Conservation (phyloP, 2,329 filamentous ascomycete species). For the Diaporthe sp. region DNA sequence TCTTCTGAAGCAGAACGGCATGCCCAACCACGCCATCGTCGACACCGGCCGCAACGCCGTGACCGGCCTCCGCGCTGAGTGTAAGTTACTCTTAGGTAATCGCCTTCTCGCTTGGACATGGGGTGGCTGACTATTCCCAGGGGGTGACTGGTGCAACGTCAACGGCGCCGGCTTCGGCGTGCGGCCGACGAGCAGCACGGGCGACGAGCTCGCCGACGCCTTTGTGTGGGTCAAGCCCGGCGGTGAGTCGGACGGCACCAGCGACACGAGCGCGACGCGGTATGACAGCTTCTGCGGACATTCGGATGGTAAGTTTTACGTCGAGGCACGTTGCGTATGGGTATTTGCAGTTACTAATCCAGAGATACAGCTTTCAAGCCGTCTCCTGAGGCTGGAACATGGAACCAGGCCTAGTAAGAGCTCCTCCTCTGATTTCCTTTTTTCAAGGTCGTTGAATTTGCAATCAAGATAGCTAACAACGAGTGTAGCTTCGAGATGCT, state of each 20-base stretch:
- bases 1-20: slow-evolving; percentile 52
- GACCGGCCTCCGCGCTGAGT: slow-evolving; percentile 56
- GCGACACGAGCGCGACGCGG: slow-evolving; percentile 59
- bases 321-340: rapidly evolving
- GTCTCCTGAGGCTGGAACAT: slow-evolving; percentile 77
- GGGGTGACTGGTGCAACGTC: slow-evolving; percentile 58
- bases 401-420: slow-evolving; percentile 69
- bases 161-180: slow-evolving; percentile 72
- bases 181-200: slow-evolving; percentile 71
- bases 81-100: slow-evolving; percentile 36
- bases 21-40: slow-evolving; percentile 58
- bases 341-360: neutral
- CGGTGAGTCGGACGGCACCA: slow-evolving; percentile 67
- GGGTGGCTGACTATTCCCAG: neutral
- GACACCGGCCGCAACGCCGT: slow-evolving; percentile 57
- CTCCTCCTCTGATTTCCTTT: no score
- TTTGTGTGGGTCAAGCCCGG: slow-evolving; percentile 81
- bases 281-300: slow-evolving; percentile 68
- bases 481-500: slow-evolving; percentile 62
- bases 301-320: slow-evolving; percentile 46
- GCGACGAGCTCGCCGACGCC: slow-evolving; percentile 70
- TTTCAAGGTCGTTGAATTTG: rapidly evolving
- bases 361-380: slow-evolving; percentile 63
- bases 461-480: neutral
- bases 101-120: rapidly evolving